Evolutionary conservation across 345 rosid genomes (phyloP).

Genomic region (Eucalyptus victrix): DNA sequence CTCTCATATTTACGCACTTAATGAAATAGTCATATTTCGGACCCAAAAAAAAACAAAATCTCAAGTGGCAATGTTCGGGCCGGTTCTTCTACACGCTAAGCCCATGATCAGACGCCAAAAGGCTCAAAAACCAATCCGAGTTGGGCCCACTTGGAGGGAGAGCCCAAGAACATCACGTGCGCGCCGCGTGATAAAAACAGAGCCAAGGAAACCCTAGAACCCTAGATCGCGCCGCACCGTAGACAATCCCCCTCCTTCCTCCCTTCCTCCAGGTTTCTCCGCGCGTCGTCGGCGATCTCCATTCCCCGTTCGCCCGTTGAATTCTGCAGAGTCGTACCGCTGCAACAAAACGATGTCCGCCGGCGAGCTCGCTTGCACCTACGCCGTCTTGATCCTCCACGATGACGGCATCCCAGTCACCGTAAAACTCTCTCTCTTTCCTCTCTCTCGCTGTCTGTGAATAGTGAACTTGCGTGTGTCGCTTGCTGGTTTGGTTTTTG

Average conservation of each 20-base stretch:
- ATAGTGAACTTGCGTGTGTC: neutral
- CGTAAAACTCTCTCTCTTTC: neutral
- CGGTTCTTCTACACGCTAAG: neutral
- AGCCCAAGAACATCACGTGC: neutral
- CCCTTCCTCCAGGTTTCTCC: too few species aligned
- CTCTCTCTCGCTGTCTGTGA: neutral
- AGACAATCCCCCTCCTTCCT: neutral
- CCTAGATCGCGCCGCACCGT: neutral
- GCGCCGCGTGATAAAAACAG: neutral
- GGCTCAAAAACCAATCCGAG: neutral
- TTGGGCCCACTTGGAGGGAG: accelerated
- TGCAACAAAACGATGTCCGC: constrained; percentile 11
- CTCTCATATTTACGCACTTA: too few species aligned
- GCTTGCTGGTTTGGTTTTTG: neutral
- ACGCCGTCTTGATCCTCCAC: constrained; percentile 48
- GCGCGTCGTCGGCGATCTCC: too few species aligned
- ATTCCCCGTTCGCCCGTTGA: neutral
- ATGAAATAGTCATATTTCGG: too few species aligned
- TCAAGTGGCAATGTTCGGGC: neutral
- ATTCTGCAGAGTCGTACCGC: neutral
- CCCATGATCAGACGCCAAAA: neutral
- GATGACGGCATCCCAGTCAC: constrained; percentile 59
- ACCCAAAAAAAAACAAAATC: too few species aligned
- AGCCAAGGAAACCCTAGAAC: neutral
- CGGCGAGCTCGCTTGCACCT: constrained; percentile 47